Conservation (phyloP, 768 basidiomycete genomes). For the Suillus spraguei region DNA sequence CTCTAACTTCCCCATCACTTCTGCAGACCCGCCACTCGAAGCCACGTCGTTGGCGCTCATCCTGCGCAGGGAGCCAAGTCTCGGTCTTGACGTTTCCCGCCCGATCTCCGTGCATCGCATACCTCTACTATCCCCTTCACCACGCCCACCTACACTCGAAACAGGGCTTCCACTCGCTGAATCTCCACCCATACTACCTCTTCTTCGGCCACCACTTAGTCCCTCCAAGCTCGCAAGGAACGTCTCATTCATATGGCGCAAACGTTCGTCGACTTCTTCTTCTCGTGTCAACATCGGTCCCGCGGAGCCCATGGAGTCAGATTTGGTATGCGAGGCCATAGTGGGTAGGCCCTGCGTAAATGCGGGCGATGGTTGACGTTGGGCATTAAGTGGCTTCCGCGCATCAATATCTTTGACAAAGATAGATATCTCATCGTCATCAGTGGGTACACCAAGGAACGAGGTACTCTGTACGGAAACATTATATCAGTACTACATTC, state of each 20-base stretch:
- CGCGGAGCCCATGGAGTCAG: conserved; percentile 18
- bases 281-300: conserved; percentile 67
- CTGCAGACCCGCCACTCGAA: conserved; percentile 33
- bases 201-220: conserved; percentile 43
- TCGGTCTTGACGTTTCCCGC: conserved; percentile 19
- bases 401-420: conserved; percentile 80
- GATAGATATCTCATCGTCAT: conserved; percentile 77
- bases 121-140: conserved; percentile 12
- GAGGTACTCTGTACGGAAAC: conserved; percentile 36
- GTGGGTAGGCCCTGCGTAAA: neutral
- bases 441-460: conserved; percentile 51
- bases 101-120: neutral
- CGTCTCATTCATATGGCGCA: conserved; percentile 66
- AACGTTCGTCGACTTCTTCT: conserved; percentile 64
- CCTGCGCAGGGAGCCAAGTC: conserved; percentile 35
- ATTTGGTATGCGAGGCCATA: neutral
- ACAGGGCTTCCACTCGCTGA: conserved; percentile 19
- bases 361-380: conserved; percentile 1
- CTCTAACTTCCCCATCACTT: conserved; percentile 42
- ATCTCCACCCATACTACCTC: conserved; percentile 18
- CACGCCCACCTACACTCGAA: conserved; percentile 7
- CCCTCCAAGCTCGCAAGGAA: conserved; percentile 69
- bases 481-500: conserved; percentile 6
- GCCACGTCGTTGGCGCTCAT: conserved; percentile 23
- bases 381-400: conserved; percentile 54